Evolutionary conservation across 257 asterid species (phyloP).

Genomic region (Fraxinus anomala): DNA sequence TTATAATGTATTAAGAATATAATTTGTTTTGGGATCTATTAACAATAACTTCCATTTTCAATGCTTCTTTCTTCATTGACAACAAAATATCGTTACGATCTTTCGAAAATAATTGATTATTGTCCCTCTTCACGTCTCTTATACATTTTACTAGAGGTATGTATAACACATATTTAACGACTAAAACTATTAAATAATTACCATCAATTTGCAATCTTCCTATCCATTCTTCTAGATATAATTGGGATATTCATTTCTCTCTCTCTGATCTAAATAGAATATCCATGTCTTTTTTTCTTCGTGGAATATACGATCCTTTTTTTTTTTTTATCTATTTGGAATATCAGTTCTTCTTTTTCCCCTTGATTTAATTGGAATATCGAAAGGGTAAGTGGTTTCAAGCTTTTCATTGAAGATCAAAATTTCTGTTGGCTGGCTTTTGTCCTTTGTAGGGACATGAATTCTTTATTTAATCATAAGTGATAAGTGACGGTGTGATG

Average conservation of each 20-base stretch:
- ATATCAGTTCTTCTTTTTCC: neutral
- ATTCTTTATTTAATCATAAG: neutral
- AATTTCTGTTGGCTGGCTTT: neutral
- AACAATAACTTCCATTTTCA: neutral
- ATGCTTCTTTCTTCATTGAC: neutral
- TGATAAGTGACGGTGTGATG: neutral
- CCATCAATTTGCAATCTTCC: neutral
- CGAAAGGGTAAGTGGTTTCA: neutral
- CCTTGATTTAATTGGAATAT: neutral
- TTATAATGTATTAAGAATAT: neutral
- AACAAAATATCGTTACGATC: neutral
- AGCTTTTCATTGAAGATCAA: neutral
- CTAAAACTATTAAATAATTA: neutral
- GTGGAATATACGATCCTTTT: neutral
- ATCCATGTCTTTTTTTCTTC: neutral
- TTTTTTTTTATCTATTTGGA: neutral
- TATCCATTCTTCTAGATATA: neutral
- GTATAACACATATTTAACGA: too few relatives aligned
- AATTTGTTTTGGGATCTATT: neutral
- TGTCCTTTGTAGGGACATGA: neutral
- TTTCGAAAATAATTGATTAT: too few relatives aligned
- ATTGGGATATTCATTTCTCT: neutral
- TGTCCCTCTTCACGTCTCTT: neutral
- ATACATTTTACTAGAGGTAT: too few relatives aligned
- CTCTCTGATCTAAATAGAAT: constrained; percentile 1